Percentiles rank a stretch among this genome's conserved stretches.
Conservation (phyloP, 192 early-diverging fungal genomes). For the Phlyctochytrium bullatum region DNA sequence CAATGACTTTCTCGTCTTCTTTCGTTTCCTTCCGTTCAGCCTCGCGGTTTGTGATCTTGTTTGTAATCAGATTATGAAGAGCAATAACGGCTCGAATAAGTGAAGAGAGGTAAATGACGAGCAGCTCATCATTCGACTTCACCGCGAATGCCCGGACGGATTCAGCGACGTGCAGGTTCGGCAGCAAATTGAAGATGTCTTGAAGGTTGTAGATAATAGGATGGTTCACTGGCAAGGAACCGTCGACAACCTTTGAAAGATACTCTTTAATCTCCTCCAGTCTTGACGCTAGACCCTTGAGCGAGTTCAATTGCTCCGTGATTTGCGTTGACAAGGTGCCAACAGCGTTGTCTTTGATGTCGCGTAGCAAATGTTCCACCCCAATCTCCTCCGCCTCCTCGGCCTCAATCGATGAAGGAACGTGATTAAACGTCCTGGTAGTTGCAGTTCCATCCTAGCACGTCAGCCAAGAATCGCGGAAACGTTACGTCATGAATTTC, state of each 20-base stretch:
- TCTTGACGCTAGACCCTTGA: slow-evolving; percentile 83
- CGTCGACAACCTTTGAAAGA: slow-evolving; percentile 82
- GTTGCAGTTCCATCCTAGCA: slow-evolving; percentile 91
- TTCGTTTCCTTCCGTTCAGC: slow-evolving; percentile 54
- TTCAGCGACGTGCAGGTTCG: slow-evolving; percentile 80
- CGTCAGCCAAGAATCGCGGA: slow-evolving; percentile 1
- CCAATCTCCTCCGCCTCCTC: slow-evolving; percentile 99
- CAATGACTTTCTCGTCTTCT: not conserved
- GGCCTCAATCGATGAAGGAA: slow-evolving; percentile 92
- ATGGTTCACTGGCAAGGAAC: slow-evolving; percentile 88
- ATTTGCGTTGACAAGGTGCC: slow-evolving; percentile 94
- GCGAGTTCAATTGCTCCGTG: slow-evolving; percentile 84
- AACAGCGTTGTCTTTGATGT: slow-evolving; percentile 97
- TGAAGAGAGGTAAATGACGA: slow-evolving; percentile 89
- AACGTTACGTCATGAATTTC: slow-evolving; percentile 90
- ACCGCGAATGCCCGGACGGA: slow-evolving; percentile 81
- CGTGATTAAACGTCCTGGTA: slow-evolving; percentile 95
- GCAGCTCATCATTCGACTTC: slow-evolving; percentile 94
- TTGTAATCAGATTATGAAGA: slow-evolving; percentile 94
- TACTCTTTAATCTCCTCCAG: slow-evolving; percentile 87
- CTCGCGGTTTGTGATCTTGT: slow-evolving; percentile 89
- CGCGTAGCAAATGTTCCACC: slow-evolving; percentile 95
- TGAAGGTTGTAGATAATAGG: slow-evolving; percentile 98
- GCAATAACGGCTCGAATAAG: slow-evolving; percentile 95
- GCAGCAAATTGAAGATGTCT: slow-evolving; percentile 97